These are phyloP conservation scores for Bifiguratus adelaidae DNA, from an alignment of 192 early-diverging fungal genomes.

Conservation along the genomic window DNA sequence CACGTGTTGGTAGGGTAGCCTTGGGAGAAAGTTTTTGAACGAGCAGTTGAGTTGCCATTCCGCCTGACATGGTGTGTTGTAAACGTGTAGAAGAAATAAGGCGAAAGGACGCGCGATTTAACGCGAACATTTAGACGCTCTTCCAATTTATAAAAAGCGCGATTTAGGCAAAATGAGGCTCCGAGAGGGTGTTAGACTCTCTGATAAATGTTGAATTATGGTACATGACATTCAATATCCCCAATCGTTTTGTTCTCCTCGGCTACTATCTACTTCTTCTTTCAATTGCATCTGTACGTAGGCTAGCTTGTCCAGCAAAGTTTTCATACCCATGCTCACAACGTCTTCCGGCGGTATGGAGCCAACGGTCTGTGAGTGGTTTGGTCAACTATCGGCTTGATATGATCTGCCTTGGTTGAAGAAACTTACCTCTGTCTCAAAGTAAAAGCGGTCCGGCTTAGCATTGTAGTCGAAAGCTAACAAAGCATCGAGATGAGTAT, in stretches of 20 bases:
- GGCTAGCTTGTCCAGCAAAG: constrained; percentile 64
- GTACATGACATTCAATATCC: no score
- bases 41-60: constrained; percentile 40
- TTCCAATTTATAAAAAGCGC: no score
- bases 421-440: constrained; percentile 50
- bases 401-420: neutral
- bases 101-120: no score
- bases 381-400: constrained; percentile 2
- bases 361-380: constrained; percentile 48
- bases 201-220: no score
- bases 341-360: constrained; percentile 64
- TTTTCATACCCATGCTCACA: constrained; percentile 53
- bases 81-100: no score
- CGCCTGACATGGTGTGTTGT: no score
- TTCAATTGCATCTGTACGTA: constrained; percentile 56
- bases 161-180: no score
- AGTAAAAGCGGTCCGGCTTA: constrained; percentile 69
- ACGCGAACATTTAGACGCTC: no score
- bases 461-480: constrained; percentile 70
- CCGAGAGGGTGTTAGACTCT: no score
- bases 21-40: constrained; percentile 63
- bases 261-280: constrained; percentile 27
- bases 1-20: constrained; percentile 70
- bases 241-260: no score
- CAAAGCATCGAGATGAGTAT: neutral